phyloP scores from a whole-genome alignment of 441 rosid species.

The Erodium moschatum region DNA sequence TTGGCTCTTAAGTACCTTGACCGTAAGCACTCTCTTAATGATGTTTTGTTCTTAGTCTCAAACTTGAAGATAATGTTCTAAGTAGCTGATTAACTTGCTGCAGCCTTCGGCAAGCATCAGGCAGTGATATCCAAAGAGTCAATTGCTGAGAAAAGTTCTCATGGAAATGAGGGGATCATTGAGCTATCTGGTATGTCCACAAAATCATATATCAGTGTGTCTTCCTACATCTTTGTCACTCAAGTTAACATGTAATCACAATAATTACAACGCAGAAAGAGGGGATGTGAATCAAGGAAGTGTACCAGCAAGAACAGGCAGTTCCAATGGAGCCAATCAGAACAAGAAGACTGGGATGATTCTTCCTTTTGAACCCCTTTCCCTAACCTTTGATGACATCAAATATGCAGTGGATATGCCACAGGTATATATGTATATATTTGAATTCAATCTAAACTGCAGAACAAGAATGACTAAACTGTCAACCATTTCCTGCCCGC shows the following conservation, averaged over 20 bases:
- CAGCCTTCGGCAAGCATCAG: constrained; percentile 58
- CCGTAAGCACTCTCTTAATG: constrained; percentile 30
- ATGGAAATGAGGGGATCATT: constrained; percentile 10
- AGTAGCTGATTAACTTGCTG: not conserved
- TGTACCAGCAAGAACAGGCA: constrained; percentile 21
- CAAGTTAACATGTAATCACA: not conserved
- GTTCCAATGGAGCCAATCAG: not conserved
- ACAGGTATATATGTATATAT: constrained; percentile 31
- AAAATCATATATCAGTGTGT: not conserved
- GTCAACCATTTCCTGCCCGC: too few relatives aligned
- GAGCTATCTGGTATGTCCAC: constrained; percentile 31
- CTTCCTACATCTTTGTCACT: not conserved
- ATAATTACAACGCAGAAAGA: constrained; percentile 6
- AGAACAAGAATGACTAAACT: not conserved
- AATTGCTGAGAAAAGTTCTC: constrained; percentile 3
- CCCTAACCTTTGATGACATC: constrained; percentile 50
- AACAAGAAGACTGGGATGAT: constrained; percentile 60
- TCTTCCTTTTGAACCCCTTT: constrained; percentile 78
- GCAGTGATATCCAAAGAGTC: constrained; percentile 41
- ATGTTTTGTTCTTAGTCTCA: not conserved
- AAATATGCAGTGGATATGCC: constrained; percentile 70
- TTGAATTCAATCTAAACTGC: not conserved
- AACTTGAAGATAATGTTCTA: not conserved
- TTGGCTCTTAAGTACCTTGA: constrained; percentile 48
- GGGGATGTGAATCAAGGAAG: not conserved